Conservation (phyloP, 768 basidiomycete genomes). For the Dentipellis sp. region DNA sequence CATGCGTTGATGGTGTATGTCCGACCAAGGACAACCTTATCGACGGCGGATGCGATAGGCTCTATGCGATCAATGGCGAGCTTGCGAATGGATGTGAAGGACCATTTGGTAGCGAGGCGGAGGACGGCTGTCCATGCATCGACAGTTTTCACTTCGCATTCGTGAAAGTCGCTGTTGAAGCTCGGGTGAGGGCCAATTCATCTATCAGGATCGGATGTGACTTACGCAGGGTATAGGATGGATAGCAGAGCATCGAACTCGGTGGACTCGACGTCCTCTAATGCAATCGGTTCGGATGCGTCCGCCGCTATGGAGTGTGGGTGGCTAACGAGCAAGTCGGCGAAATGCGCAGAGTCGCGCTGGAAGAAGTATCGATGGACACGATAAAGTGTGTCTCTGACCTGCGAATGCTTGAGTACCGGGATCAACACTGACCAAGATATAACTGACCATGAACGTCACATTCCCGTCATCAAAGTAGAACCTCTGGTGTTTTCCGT, state of each 20-base stretch:
- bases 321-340: neutral
- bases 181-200: too few relatives aligned
- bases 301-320: neutral
- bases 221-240: constrained; percentile 9
- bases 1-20: constrained; percentile 1
- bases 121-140: constrained; percentile 9
- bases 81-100: constrained; percentile 7
- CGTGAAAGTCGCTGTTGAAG: constrained; percentile 3
- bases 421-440: neutral
- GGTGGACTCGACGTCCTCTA: constrained; percentile 1
- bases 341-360: constrained; percentile 12
- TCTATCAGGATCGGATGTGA: neutral
- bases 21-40: constrained; percentile 4
- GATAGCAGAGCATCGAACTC: constrained; percentile 11
- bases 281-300: neutral
- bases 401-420: neutral
- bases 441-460: constrained; percentile 6
- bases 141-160: neutral
- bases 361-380: constrained; percentile 12
- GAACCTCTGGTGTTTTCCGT: constrained; percentile 1
- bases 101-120: constrained; percentile 9
- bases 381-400: constrained; percentile 6
- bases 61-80: constrained; percentile 2
- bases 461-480: constrained; percentile 12
- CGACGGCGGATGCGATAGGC: constrained; percentile 1